Percentiles rank a stretch among this genome's conserved stretches.
phyloP scores from a whole-genome alignment of 148 eudicot species.

The Arbutus unedo region DNA sequence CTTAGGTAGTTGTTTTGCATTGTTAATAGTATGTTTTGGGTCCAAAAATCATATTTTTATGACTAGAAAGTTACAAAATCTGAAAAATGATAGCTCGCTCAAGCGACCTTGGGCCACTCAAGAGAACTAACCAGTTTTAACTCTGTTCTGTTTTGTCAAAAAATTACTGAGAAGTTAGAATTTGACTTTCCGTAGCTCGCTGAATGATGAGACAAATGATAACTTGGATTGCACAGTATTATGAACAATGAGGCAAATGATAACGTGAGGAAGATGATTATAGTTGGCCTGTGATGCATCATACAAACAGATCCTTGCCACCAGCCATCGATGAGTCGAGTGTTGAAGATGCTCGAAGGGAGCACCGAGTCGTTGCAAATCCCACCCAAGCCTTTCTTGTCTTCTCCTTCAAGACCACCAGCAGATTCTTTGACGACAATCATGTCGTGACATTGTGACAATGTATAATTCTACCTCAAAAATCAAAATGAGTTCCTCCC shows the following conservation, averaged over 20 bases:
- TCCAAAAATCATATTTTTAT: too few relatives aligned
- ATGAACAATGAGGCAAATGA: background rate
- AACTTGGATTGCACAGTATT: background rate
- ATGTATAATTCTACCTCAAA: background rate
- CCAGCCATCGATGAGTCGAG: background rate
- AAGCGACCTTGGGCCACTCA: too few relatives aligned
- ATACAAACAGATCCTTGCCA: constrained; percentile 2
- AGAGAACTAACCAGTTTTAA: too few relatives aligned
- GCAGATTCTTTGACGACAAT: background rate
- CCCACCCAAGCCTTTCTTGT: constrained; percentile 12
- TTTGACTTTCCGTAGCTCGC: too few relatives aligned
- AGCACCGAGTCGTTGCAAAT: background rate
- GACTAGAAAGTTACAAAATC: too few relatives aligned
- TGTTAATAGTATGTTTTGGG: too few relatives aligned
- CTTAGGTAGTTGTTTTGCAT: too few relatives aligned
- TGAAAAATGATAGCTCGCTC: too few relatives aligned
- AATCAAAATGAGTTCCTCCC: background rate
- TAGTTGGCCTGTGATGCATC: constrained; percentile 6
- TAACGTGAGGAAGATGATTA: background rate
- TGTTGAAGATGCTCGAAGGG: constrained; percentile 7
- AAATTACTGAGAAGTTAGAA: too few relatives aligned
- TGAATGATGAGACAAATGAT: too few relatives aligned
- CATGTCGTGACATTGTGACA: background rate
- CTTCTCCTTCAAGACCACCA: background rate
- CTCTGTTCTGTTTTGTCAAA: too few relatives aligned